Conservation (phyloP, 495 filamentous ascomycete genomes). For the Tuber brumale region DNA sequence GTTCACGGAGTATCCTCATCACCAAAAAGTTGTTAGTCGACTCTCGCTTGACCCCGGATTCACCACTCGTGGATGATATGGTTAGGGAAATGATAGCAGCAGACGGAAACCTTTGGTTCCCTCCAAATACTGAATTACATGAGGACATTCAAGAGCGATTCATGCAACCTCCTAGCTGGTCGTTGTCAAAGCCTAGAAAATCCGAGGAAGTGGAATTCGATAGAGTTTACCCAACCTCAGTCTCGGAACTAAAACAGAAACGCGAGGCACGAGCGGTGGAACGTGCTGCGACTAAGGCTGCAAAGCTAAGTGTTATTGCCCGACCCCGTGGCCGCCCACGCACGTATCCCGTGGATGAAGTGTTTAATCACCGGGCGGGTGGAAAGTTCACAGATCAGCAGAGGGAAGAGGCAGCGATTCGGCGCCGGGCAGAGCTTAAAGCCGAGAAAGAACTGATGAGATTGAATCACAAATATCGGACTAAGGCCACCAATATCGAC, state of each 20-base stretch:
- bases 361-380: slow-evolving; percentile 14
- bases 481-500: slow-evolving; percentile 19
- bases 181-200: slow-evolving; percentile 33
- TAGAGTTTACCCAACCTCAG: slow-evolving; percentile 38
- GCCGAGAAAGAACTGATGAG: slow-evolving; percentile 31
- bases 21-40: slow-evolving; percentile 53
- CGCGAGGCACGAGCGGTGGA: slow-evolving; percentile 33
- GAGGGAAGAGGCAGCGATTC: slow-evolving; percentile 37
- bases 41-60: slow-evolving; percentile 48
- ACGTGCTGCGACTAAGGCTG: slow-evolving; percentile 31
- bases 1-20: slow-evolving; percentile 50
- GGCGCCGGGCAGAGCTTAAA: slow-evolving; percentile 34
- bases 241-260: slow-evolving; percentile 39
- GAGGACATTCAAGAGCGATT: slow-evolving; percentile 35
- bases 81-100: slow-evolving; percentile 51
- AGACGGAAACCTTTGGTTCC: slow-evolving; percentile 45
- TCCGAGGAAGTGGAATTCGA: slow-evolving; percentile 41
- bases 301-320: slow-evolving; percentile 27
- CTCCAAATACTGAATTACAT: slow-evolving; percentile 42
- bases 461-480: slow-evolving; percentile 35
- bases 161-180: slow-evolving; percentile 36
- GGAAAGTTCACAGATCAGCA: slow-evolving; percentile 42
- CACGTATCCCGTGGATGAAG: slow-evolving; percentile 28
- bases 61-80: slow-evolving; percentile 50
- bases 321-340: slow-evolving; percentile 33